A percentile compares a stretch with the other conserved stretches of the same genome.
These are phyloP conservation scores for Ophiostoma sp. DNA, from an alignment of 2,329 filamentous ascomycete genomes.

Conservation along the genomic window DNA sequence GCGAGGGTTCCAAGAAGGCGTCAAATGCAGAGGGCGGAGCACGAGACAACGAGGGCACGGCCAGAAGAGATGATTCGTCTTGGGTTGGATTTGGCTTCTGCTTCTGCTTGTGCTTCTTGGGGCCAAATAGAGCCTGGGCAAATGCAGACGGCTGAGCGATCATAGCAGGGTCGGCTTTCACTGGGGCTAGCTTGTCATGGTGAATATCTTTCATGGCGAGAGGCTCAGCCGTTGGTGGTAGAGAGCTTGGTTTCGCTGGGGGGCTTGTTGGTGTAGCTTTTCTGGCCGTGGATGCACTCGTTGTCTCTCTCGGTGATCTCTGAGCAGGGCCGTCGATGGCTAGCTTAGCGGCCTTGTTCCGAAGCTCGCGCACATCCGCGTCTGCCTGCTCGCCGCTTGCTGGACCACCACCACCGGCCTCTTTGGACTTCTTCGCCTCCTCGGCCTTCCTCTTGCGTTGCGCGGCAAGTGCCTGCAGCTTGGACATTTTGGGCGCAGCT, in stretches of 20 bases:
- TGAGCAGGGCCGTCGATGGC: constrained; percentile 18
- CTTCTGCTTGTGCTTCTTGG: constrained; percentile 33
- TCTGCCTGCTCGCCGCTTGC: not conserved
- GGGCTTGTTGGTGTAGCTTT: not conserved
- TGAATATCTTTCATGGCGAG: not conserved
- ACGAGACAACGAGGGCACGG: constrained; percentile 53
- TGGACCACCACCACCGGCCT: constrained; percentile 27
- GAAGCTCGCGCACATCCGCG: constrained; percentile 34
- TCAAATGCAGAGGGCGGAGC: constrained; percentile 47
- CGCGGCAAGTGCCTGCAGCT: constrained; percentile 85
- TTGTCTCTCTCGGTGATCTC: not conserved
- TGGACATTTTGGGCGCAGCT: constrained; percentile 72
- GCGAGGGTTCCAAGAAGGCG: constrained; percentile 81
- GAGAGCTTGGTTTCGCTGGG: not conserved
- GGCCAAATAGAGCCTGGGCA: constrained; percentile 54
- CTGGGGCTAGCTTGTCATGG: not conserved
- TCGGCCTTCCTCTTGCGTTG: constrained; percentile 80
- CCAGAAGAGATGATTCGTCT: constrained; percentile 37
- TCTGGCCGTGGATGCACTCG: not conserved
- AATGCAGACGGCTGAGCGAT: constrained; percentile 54
- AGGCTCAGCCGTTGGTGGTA: not conserved
- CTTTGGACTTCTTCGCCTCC: constrained; percentile 49
- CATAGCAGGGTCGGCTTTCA: constrained; percentile 17
- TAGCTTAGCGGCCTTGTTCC: constrained; percentile 29
- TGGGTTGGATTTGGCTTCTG: constrained; percentile 23